Conservation (phyloP, 1,284 basidiomycete species). For the Malassezia brasiliensis region DNA sequence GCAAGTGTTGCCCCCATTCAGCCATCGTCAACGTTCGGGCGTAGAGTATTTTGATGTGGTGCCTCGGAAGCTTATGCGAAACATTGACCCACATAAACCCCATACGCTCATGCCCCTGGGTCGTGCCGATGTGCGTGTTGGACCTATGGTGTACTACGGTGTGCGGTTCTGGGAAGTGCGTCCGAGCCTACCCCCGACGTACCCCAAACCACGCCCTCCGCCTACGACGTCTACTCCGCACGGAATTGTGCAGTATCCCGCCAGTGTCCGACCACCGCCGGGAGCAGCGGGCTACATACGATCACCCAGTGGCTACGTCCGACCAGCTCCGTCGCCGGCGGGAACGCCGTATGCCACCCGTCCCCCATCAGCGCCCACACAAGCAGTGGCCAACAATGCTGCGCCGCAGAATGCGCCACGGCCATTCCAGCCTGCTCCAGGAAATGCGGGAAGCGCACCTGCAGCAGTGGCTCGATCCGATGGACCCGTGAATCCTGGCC, state of each 20-base stretch:
- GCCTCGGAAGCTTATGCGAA: conserved; percentile 27
- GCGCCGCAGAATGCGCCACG: no score
- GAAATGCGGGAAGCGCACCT: no score
- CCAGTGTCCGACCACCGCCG: background rate
- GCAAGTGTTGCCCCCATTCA: conserved; percentile 36
- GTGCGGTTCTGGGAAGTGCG: conserved; percentile 36
- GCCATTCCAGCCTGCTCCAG: no score
- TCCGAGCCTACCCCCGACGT: background rate
- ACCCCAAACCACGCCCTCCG: background rate
- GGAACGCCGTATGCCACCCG: no score
- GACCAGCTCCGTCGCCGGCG: background rate
- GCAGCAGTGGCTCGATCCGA: no score
- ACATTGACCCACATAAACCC: conserved; percentile 31
- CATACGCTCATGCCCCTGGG: conserved; percentile 35
- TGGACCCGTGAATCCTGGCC: no score
- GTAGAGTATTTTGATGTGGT: conserved; percentile 30
- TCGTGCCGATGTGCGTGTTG: conserved; percentile 34
- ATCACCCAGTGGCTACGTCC: background rate
- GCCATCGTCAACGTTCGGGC: conserved; percentile 28
- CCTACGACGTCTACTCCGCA: background rate
- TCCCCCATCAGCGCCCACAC: no score
- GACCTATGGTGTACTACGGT: conserved; percentile 35
- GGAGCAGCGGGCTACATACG: background rate
- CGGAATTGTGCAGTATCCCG: background rate
- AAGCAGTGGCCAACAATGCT: no score